Evolutionary conservation across 495 filamentous ascomycete genomes (phyloP).

Genomic region (Xanthoparmelia taractica): DNA sequence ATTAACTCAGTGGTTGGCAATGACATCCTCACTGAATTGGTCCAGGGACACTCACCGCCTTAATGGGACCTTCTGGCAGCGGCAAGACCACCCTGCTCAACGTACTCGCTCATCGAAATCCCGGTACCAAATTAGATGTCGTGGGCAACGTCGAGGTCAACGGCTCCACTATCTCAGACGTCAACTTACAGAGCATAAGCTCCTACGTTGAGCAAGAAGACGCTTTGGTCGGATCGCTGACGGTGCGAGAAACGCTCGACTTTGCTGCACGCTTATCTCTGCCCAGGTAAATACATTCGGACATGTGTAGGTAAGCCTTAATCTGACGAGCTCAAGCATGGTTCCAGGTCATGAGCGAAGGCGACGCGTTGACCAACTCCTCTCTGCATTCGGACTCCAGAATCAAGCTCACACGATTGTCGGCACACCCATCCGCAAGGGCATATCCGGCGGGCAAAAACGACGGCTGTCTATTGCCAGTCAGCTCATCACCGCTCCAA

Average conservation of each 20-base stretch:
- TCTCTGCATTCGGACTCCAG: slow-evolving; percentile 55
- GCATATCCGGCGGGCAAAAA: slow-evolving; percentile 75
- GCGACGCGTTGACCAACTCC: slow-evolving; percentile 45
- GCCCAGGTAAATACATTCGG: slow-evolving; percentile 31
- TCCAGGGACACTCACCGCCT: slow-evolving; percentile 57
- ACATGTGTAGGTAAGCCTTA: background rate
- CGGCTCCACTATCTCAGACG: slow-evolving; percentile 31
- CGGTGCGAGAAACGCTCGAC: slow-evolving; percentile 65
- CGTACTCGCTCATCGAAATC: slow-evolving; percentile 48
- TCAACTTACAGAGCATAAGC: slow-evolving; percentile 33
- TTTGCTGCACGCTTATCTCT: slow-evolving; percentile 58
- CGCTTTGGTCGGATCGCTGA: slow-evolving; percentile 68
- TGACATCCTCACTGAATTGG: background rate
- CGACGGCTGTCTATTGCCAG: slow-evolving; percentile 67
- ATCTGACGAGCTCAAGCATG: background rate
- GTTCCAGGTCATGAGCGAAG: background rate
- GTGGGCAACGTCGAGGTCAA: slow-evolving; percentile 12
- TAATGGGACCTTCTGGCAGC: slow-evolving; percentile 70
- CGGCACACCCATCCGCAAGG: slow-evolving; percentile 71
- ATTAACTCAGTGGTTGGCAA: slow-evolving; percentile 29
- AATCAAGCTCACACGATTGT: slow-evolving; percentile 59
- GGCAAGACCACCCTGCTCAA: slow-evolving; percentile 76
- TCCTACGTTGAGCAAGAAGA: slow-evolving; percentile 80
- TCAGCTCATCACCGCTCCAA: slow-evolving; percentile 69
- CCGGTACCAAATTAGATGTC: slow-evolving; percentile 16